phyloP scores from a whole-genome alignment of 768 basidiomycete species.

The Holtermanniella nyarrowii region DNA sequence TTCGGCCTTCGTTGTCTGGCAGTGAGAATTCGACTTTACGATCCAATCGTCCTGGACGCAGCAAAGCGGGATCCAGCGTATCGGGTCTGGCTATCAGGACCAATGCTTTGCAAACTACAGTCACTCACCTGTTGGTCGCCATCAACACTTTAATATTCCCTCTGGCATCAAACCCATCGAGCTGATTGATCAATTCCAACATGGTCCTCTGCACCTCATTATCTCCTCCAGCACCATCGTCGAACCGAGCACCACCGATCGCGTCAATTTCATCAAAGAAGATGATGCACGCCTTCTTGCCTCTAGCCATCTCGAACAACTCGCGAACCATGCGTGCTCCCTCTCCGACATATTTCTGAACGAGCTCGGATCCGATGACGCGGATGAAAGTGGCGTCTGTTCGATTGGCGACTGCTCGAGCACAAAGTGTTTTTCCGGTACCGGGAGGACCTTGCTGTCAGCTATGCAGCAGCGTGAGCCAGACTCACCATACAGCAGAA shows the following conservation, averaged over 20 bases:
- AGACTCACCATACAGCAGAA: constrained; percentile 66
- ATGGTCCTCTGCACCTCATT: constrained; percentile 99
- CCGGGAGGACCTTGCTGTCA: constrained; percentile 23
- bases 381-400: constrained; percentile 99
- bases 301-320: constrained; percentile 96
- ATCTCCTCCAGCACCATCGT: constrained; percentile 96
- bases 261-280: constrained; percentile 99
- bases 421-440: constrained; percentile 88
- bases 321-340: constrained; percentile 98
- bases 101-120: no score
- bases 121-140: constrained; percentile 87
- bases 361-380: constrained; percentile 95
- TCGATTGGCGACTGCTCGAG: constrained; percentile 93
- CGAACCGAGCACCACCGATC: constrained; percentile 93
- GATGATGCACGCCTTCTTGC: constrained; percentile 98
- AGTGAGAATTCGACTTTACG: constrained; percentile 92
- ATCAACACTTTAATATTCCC: constrained; percentile 99
- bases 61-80: constrained; percentile 89
- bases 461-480: background rate
- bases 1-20: constrained; percentile 89
- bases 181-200: constrained; percentile 96
- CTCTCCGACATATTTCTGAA: constrained; percentile 99
- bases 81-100: constrained; percentile 60
- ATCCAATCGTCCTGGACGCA: constrained; percentile 92
- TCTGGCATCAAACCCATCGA: constrained; percentile 95